Evolutionary conservation across 75 land plant genomes (phyloP).

Genomic region (Cryptomeria japonica): DNA sequence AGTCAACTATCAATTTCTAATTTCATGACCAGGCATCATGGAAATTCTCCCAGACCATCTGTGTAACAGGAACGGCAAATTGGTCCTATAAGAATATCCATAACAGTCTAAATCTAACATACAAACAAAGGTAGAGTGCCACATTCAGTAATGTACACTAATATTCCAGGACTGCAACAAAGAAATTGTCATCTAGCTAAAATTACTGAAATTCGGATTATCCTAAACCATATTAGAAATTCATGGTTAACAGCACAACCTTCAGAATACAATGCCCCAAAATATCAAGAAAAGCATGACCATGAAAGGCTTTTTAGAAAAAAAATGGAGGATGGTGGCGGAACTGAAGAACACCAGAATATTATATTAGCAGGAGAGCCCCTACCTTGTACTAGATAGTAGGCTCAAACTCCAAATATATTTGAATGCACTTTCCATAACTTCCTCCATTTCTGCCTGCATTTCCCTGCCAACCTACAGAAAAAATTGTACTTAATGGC

Average conservation of each 20-base stretch:
- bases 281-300: neutral
- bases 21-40: neutral
- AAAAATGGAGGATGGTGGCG: neutral
- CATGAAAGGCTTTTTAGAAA: neutral
- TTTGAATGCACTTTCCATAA: neutral
- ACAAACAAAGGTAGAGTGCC: neutral
- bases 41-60: neutral
- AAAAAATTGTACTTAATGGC: neutral
- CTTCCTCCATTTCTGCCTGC: conserved; percentile 6
- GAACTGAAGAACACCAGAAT: neutral
- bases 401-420: neutral
- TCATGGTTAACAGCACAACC: neutral
- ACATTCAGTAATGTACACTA: neutral
- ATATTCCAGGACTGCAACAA: neutral
- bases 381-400: neutral
- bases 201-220: neutral
- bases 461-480: neutral
- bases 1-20: neutral
- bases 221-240: neutral
- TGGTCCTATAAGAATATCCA: neutral
- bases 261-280: neutral
- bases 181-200: neutral
- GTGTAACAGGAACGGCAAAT: neutral
- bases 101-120: neutral
- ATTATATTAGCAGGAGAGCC: neutral